These are phyloP conservation scores for Wakefieldia striispora DNA, from an alignment of 768 basidiomycete genomes.

Conservation along the genomic window DNA sequence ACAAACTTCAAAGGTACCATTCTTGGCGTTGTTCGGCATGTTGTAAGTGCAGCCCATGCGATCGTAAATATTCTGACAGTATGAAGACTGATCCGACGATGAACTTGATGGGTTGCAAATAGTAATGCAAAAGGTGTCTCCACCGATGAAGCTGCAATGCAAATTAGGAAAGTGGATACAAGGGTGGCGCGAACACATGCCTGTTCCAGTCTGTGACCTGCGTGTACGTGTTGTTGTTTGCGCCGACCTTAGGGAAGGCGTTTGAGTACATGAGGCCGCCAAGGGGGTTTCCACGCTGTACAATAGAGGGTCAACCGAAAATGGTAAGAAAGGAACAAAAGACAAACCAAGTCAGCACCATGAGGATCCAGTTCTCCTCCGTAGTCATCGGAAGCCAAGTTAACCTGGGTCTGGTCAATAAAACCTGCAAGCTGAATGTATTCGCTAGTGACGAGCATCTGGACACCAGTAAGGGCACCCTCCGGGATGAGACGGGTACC, in stretches of 20 bases:
- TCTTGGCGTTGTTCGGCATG: conserved; percentile 58
- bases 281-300: conserved; percentile 75
- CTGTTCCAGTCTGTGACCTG: conserved; percentile 70
- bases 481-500: conserved; percentile 72
- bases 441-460: conserved; percentile 55
- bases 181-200: conserved; percentile 33
- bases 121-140: conserved; percentile 63
- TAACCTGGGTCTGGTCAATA: conserved; percentile 60
- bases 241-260: conserved; percentile 41
- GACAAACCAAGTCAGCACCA: conserved; percentile 59
- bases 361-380: conserved; percentile 82
- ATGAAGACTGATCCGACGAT: conserved; percentile 38
- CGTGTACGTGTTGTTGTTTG: conserved; percentile 38
- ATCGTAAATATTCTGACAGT: conserved; percentile 73
- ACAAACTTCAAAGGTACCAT: conserved; percentile 65
- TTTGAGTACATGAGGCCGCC: conserved; percentile 70
- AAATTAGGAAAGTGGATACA: conserved; percentile 1
- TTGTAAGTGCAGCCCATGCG: conserved; percentile 73
- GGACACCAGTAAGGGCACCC: conserved; percentile 61
- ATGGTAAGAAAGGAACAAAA: neutral
- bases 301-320: conserved; percentile 9
- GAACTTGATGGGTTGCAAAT: conserved; percentile 57
- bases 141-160: conserved; percentile 59
- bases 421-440: conserved; percentile 63
- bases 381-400: conserved; percentile 50